These are phyloP conservation scores for Serendipita sp. DNA, from an alignment of 768 basidiomycete genomes.

Conservation along the genomic window DNA sequence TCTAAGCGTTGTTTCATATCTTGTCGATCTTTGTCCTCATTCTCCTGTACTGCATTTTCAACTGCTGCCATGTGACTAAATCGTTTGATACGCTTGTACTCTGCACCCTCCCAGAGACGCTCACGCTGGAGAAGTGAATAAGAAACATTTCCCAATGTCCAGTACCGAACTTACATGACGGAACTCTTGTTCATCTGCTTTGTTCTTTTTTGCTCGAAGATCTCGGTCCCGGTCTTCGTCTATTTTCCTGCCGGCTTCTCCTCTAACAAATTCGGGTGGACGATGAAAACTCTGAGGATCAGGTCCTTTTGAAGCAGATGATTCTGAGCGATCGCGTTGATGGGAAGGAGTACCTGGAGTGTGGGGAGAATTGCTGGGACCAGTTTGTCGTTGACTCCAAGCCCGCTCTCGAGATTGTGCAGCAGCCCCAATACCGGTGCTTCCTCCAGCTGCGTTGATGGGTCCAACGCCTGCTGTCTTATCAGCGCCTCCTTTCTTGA, in stretches of 20 bases:
- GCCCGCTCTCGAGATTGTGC: constrained; percentile 47
- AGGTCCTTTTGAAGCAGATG: not conserved
- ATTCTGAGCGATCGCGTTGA: not conserved
- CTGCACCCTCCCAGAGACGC: constrained; percentile 82
- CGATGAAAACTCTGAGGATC: constrained; percentile 1
- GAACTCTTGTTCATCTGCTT: constrained; percentile 75
- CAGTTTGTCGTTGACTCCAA: constrained; percentile 52
- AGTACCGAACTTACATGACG: constrained; percentile 48
- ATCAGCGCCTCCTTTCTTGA: constrained; percentile 68
- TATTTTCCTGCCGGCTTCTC: constrained; percentile 34
- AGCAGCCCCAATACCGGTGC: constrained; percentile 33
- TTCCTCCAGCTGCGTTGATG: constrained; percentile 25
- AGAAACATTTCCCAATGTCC: not conserved
- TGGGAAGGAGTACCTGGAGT: not conserved
- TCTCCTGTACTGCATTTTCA: constrained; percentile 54
- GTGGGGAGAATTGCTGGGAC: not conserved
- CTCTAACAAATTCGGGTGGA: not conserved
- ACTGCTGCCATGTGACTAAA: constrained; percentile 64
- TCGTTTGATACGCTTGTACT: constrained; percentile 62
- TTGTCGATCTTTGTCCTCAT: constrained; percentile 61
- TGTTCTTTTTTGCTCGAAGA: constrained; percentile 52
- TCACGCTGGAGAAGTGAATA: constrained; percentile 52
- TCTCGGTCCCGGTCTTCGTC: constrained; percentile 84
- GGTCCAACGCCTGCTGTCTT: constrained; percentile 29
- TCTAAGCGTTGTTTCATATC: constrained; percentile 74